Evolutionary conservation across 164 flowering plant genomes (phyloP).

Genomic region (Tinospora cordifolia): DNA sequence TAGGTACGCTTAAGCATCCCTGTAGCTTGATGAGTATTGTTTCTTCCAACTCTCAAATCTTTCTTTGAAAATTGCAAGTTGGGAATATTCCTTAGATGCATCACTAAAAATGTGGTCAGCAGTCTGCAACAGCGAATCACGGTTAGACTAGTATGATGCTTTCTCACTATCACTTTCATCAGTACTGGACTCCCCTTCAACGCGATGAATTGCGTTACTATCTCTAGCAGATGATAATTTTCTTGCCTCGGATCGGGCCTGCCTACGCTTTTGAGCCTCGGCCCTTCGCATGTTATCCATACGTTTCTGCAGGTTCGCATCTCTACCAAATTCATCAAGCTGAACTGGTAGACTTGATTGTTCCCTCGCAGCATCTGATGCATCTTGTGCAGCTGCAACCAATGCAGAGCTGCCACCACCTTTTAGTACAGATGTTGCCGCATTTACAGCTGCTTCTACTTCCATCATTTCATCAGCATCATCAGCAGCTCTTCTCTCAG

Average conservation of each 20-base stretch:
- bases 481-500: constrained; percentile 74
- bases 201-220: constrained; percentile 29
- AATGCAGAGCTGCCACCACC: constrained; percentile 40
- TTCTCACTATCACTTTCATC: constrained; percentile 94
- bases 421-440: constrained; percentile 56
- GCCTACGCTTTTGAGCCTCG: constrained; percentile 58
- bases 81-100: constrained; percentile 74
- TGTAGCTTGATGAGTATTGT: constrained; percentile 51
- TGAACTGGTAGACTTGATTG: constrained; percentile 49
- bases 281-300: constrained; percentile 64
- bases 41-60: constrained; percentile 76
- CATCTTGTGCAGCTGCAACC: constrained; percentile 56
- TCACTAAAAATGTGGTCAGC: constrained; percentile 76
- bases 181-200: constrained; percentile 96
- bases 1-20: constrained; percentile 82
- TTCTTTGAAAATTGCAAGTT: constrained; percentile 60
- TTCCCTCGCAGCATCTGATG: constrained; percentile 40
- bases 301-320: constrained; percentile 69
- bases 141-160: constrained; percentile 53
- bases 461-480: constrained; percentile 77
- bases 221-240: constrained; percentile 41
- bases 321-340: constrained; percentile 91
- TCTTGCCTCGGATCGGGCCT: constrained; percentile 48
- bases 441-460: constrained; percentile 67
- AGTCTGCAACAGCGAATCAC: constrained; percentile 51